A percentile compares a stretch with the other conserved stretches of the same genome.
These are phyloP conservation scores for Zasmidium cellare DNA, from an alignment of 2,329 filamentous ascomycete species.

Conservation along the genomic window DNA sequence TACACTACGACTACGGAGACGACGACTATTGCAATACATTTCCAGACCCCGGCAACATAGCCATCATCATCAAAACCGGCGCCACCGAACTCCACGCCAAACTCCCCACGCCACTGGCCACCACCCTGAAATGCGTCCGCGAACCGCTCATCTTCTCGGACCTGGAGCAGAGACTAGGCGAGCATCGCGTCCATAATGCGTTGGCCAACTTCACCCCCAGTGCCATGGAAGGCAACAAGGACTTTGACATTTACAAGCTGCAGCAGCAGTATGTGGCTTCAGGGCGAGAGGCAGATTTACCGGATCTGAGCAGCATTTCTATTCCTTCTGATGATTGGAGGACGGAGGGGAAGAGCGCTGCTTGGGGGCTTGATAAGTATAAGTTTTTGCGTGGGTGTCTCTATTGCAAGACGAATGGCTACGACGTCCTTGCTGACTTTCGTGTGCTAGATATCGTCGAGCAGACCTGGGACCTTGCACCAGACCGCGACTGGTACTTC, in stretches of 20 bases:
- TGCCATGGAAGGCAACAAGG: conserved; percentile 12
- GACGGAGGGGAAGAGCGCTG: conserved; percentile 29
- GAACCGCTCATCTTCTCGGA: conserved; percentile 52
- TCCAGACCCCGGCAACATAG: conserved; percentile 44
- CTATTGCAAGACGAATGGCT: neutral
- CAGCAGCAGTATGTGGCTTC: conserved; percentile 20
- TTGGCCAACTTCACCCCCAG: conserved; percentile 25
- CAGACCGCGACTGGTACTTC: conserved; percentile 48
- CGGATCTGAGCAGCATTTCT: conserved; percentile 11
- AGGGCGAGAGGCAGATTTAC: conserved; percentile 20
- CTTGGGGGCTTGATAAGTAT: conserved; percentile 54
- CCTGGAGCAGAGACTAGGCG: conserved; percentile 43
- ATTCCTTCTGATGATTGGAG: conserved; percentile 13
- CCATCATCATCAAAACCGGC: conserved; percentile 58
- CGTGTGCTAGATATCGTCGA: conserved; percentile 43
- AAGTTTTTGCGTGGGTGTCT: conserved; percentile 44
- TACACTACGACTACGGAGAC: neutral
- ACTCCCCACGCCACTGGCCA: conserved; percentile 54
- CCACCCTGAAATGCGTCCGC: conserved; percentile 52
- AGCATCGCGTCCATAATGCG: conserved; percentile 33
- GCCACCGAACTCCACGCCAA: conserved; percentile 55
- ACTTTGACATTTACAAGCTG: conserved; percentile 26
- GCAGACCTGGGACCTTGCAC: conserved; percentile 40
- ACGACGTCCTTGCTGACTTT: neutral
- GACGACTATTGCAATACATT: conserved; percentile 2